Evolutionary conservation across 164 flowering plant genomes (phyloP), one percentile per base, ranked within the genome.

Genomic region (Magnolia officinalis): DNA sequence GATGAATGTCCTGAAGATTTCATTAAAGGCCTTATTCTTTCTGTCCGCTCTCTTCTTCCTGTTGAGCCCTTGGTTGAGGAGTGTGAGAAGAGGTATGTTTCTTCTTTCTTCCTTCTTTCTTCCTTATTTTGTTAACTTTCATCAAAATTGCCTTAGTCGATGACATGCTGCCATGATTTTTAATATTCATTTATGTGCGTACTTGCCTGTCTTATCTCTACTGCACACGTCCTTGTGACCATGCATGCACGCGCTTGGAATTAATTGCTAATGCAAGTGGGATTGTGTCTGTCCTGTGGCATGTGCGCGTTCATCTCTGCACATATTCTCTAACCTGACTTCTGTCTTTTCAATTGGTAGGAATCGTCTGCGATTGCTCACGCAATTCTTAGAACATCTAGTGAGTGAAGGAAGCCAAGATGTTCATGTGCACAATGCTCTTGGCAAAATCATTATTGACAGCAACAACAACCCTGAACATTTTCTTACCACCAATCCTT

Each of bases 1-100:
- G 99, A 96, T 86, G 99, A 96, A 76, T 96, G 99, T 81, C 98
- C 98, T 70, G 99, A 96, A 85, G 99, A 96, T 88, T 96, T 96
- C 79, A 96, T 96, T 63, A 96, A 96, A 78, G 99, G 99, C 19
- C 87, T 96, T 52, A 84, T 84, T 82, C 81, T 84, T 66, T 84
- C 86, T 16, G 86, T 84, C n/a, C 84, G 86, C 55, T 96, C 99
- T 51, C 88, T 96, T 78, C 98, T 96, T 78, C 99, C 99, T 2
- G 99, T 96, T 74, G 99, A 96, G 85, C 98, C 99, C 19, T 91
- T 94, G 72, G 98, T 92, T 75, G 99, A 91, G 26, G 98, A 94
- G 74, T 96, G 99, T 83, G 99, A 96, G 81, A 96, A 96, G 83
- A 94, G 99, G 99, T 95, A 13, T 52, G 66, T 2, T 79, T 51